These are phyloP conservation scores for Nidula microcarpa DNA, from an alignment of 768 basidiomycete genomes.

Conservation along the genomic window DNA sequence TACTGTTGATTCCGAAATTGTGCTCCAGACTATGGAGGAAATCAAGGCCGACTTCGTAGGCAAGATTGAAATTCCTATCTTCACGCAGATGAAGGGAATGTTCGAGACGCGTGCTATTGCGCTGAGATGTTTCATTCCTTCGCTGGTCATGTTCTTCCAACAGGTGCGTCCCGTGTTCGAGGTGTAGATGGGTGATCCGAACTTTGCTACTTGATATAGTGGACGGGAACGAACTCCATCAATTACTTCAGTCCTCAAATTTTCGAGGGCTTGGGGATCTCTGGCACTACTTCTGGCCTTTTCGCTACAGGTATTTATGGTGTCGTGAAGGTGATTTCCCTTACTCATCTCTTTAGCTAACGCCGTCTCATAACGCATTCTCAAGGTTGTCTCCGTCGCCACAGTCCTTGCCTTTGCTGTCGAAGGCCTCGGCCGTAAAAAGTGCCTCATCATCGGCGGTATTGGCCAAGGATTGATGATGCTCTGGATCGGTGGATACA, in stretches of 20 bases:
- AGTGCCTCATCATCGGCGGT: conserved; percentile 44
- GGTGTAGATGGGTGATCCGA: no score
- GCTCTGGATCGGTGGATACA: conserved; percentile 45
- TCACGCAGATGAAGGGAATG: conserved; percentile 36
- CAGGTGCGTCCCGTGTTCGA: conserved; percentile 12
- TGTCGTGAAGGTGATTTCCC: conserved; percentile 23
- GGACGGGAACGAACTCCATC: conserved; percentile 53
- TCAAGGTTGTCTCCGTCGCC: conserved; percentile 38
- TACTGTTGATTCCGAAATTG: conserved; percentile 25
- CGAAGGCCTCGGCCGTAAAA: conserved; percentile 45
- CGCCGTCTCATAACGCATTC: background rate
- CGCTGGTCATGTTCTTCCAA: conserved; percentile 44
- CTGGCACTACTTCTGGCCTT: conserved; percentile 35
- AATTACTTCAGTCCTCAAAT: conserved; percentile 54
- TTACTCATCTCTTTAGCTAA: background rate
- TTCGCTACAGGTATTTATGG: conserved; percentile 48
- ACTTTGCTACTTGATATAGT: no score
- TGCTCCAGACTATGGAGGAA: conserved; percentile 36
- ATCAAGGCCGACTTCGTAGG: conserved; percentile 47
- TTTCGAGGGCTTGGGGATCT: conserved; percentile 45
- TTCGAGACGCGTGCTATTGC: conserved; percentile 38
- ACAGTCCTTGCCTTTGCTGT: conserved; percentile 41
- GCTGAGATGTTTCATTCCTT: conserved; percentile 41
- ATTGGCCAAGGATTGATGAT: conserved; percentile 44
- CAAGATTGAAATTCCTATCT: conserved; percentile 27